Percentiles rank a stretch among this genome's conserved stretches.
phyloP scores from a whole-genome alignment of 257 asterid species.

The Ophiorrhiza pumila region DNA sequence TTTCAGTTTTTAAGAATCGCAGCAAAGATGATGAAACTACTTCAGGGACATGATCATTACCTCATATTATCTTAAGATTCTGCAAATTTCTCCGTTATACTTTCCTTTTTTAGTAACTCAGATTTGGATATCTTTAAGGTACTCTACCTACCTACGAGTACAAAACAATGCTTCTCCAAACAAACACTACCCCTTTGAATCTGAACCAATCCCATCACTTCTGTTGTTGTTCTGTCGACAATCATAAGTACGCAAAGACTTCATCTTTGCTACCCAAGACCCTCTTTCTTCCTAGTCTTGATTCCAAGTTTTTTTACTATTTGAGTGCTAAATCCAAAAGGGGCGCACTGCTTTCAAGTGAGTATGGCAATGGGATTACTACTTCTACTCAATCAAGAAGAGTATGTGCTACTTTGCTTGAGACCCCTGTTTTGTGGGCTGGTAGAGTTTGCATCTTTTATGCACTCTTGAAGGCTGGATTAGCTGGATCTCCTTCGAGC shows the following conservation, averaged over 20 bases:
- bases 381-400: constrained; percentile 4
- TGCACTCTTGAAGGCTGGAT: constrained; percentile 81
- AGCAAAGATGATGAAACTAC: background rate
- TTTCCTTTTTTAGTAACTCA: background rate
- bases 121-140: background rate
- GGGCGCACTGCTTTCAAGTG: constrained; percentile 20
- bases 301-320: constrained; percentile 31
- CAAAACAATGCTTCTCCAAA: constrained; percentile 56
- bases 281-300: constrained; percentile 51
- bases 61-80: background rate
- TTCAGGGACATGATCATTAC: background rate
- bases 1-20: no score
- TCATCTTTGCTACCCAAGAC: constrained; percentile 39
- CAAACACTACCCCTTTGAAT: constrained; percentile 22
- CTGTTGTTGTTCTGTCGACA: constrained; percentile 30
- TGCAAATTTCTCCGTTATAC: background rate
- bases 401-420: constrained; percentile 54
- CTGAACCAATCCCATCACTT: constrained; percentile 10
- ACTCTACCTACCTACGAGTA: background rate
- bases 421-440: constrained; percentile 84
- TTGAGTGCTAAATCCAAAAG: constrained; percentile 32
- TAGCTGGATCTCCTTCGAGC: constrained; percentile 90
- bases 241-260: constrained; percentile 27
- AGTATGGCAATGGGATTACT: constrained; percentile 6
- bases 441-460: constrained; percentile 85